Evolutionary conservation across 2,329 filamentous ascomycete species (phyloP).

Genomic region (Ophiocordyceps australis): DNA sequence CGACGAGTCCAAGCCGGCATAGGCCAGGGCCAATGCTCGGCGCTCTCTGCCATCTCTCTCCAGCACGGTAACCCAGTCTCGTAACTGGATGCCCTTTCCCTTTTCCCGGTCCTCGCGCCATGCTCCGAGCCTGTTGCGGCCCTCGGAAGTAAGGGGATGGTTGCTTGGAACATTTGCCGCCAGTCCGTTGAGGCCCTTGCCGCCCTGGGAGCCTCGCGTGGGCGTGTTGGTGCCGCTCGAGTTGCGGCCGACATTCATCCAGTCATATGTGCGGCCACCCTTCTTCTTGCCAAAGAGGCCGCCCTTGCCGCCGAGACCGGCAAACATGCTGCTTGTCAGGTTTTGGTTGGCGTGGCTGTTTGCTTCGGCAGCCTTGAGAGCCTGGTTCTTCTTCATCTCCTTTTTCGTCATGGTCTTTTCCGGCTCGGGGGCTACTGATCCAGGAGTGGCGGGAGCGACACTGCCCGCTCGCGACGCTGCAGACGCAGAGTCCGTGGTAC

Average conservation of each 20-base stretch:
- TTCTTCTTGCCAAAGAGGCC: conserved; percentile 39
- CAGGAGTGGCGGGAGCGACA: conserved; percentile 40
- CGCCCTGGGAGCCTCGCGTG: conserved; percentile 14
- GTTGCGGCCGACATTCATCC: conserved; percentile 42
- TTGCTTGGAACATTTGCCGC: conserved; percentile 11
- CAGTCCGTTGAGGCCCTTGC: conserved; percentile 14
- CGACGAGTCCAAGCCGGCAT: conserved; percentile 30
- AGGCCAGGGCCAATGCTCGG: conserved; percentile 41
- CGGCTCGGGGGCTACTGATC: conserved; percentile 41
- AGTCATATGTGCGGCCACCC: conserved; percentile 50
- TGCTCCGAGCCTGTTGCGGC: conserved; percentile 47
- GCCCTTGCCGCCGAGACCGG: conserved; percentile 43
- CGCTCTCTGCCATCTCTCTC: conserved; percentile 59
- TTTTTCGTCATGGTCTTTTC: conserved; percentile 72
- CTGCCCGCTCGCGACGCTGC: conserved; percentile 34
- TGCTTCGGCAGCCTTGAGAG: conserved; percentile 61
- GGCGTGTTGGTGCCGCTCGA: conserved; percentile 37
- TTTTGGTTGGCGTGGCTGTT: conserved; percentile 71
- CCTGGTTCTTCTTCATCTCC: conserved; percentile 56
- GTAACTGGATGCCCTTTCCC: conserved; percentile 63
- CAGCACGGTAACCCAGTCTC: conserved; percentile 65
- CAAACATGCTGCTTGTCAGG: conserved; percentile 59
- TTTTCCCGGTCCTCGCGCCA: conserved; percentile 65
- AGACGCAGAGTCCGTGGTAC: conserved; percentile 29
- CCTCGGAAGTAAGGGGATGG: conserved; percentile 32